These are phyloP conservation scores for Tetragonia tetragonoides DNA, from an alignment of 148 eudicot species.

Conservation along the genomic window DNA sequence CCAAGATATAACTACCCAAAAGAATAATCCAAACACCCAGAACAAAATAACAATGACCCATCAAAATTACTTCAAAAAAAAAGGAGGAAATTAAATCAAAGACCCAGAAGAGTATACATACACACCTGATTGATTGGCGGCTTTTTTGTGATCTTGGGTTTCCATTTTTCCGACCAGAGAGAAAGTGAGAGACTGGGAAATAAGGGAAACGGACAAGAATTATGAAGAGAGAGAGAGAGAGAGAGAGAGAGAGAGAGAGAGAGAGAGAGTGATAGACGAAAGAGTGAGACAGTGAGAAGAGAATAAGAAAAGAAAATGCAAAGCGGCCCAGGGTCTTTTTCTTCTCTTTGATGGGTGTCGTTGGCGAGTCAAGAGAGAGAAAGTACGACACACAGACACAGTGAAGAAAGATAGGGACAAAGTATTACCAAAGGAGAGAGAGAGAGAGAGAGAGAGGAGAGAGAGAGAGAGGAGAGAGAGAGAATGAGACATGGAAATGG, in stretches of 20 bases:
- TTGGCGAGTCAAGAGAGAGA: background rate
- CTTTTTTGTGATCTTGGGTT: constrained; percentile 34
- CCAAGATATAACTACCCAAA: background rate
- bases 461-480: too few relatives aligned
- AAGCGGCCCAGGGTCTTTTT: background rate
- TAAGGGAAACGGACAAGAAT: background rate
- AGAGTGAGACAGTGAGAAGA: constrained; percentile 2
- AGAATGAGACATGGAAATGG: background rate
- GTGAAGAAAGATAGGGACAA: background rate
- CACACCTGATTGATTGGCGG: constrained; percentile 33
- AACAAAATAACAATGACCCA: background rate
- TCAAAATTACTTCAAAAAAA: background rate
- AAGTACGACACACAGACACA: background rate
- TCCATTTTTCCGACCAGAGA: constrained; percentile 34
- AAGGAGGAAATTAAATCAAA: background rate
- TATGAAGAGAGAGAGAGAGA: background rate
- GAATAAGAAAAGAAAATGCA: background rate
- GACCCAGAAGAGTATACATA: constrained; percentile 12
- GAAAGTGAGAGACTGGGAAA: constrained; percentile 8
- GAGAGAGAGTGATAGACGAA: constrained; percentile 5
- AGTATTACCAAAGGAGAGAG: background rate
- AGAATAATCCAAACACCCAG: constrained; percentile 3
- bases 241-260: background rate
- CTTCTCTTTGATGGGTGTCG: background rate
- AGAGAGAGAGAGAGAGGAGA: too few relatives aligned